Conservation (phyloP, 2,329 filamentous ascomycete species). For the Trichoderma arundinaceum region DNA sequence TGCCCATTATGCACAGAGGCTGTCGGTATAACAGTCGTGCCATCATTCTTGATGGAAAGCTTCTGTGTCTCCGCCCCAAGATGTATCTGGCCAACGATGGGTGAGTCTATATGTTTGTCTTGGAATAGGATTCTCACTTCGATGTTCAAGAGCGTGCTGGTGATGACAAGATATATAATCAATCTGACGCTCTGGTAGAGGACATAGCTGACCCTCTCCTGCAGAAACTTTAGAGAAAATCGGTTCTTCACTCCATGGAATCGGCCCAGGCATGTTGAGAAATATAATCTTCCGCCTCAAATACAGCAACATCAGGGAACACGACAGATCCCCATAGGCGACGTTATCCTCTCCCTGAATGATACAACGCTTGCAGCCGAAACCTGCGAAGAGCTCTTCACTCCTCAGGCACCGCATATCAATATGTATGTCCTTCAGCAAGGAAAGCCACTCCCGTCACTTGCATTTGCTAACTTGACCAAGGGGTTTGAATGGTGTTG, state of each 20-base stretch:
- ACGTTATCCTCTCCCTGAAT: slow-evolving; percentile 46
- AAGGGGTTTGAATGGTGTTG: slow-evolving; percentile 24
- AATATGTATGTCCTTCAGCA: not conserved
- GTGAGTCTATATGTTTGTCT: not conserved
- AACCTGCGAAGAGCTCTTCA: slow-evolving; percentile 42
- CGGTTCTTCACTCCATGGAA: slow-evolving; percentile 51
- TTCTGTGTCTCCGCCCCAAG: slow-evolving; percentile 75
- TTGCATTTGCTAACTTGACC: not conserved
- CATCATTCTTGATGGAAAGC: slow-evolving; percentile 60
- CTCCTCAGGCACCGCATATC: slow-evolving; percentile 23
- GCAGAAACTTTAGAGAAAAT: slow-evolving; percentile 51
- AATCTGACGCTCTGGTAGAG: no score
- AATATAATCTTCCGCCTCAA: slow-evolving; percentile 50
- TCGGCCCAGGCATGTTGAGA: slow-evolving; percentile 44
- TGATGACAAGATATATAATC: not conserved
- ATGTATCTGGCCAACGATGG: slow-evolving; percentile 54
- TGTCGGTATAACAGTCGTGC: slow-evolving; percentile 33
- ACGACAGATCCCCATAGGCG: slow-evolving; percentile 47
- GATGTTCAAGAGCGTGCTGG: no score
- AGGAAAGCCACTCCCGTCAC: not conserved
- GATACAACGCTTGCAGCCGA: slow-evolving; percentile 50
- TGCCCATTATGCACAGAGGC: slow-evolving; percentile 51
- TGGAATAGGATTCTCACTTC: no score
- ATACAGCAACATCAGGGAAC: slow-evolving; percentile 47
- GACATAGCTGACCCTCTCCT: not conserved